Conservation (phyloP, 1,284 basidiomycete species). For the Ganoderma boninense region DNA sequence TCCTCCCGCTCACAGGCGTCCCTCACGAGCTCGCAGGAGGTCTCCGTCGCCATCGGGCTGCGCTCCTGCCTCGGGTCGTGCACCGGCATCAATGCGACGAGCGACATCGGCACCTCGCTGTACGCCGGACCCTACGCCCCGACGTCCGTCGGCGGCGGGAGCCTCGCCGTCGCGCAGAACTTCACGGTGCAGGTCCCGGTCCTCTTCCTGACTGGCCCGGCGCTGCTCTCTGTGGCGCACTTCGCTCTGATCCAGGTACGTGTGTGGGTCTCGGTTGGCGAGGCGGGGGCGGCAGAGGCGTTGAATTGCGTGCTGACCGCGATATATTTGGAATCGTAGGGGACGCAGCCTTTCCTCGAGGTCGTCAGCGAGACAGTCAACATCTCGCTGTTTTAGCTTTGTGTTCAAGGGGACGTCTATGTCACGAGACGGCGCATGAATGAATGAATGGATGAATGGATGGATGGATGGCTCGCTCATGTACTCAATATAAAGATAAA, state of each 20-base stretch:
- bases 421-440: neutral
- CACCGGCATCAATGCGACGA: conserved; percentile 38
- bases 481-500: neutral
- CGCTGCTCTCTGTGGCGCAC: conserved; percentile 52
- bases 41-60: conserved; percentile 52
- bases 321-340: conserved; percentile 4
- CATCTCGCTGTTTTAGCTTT: neutral
- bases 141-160: conserved; percentile 35
- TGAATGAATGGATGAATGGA: no score
- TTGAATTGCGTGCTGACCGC: neutral
- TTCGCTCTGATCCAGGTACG: conserved; percentile 55
- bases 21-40: conserved; percentile 47
- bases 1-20: conserved; percentile 40
- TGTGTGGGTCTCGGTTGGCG: conserved; percentile 16
- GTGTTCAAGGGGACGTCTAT: neutral
- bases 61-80: conserved; percentile 41
- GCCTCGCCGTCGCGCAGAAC: conserved; percentile 53
- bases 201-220: conserved; percentile 39
- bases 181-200: conserved; percentile 55
- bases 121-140: conserved; percentile 8
- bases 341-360: conserved; percentile 17
- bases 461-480: neutral
- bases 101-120: conserved; percentile 40
- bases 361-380: conserved; percentile 12
- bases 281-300: neutral